These are phyloP conservation scores for Cyclocybe aegerita DNA, from an alignment of 768 basidiomycete species.

Conservation along the genomic window DNA sequence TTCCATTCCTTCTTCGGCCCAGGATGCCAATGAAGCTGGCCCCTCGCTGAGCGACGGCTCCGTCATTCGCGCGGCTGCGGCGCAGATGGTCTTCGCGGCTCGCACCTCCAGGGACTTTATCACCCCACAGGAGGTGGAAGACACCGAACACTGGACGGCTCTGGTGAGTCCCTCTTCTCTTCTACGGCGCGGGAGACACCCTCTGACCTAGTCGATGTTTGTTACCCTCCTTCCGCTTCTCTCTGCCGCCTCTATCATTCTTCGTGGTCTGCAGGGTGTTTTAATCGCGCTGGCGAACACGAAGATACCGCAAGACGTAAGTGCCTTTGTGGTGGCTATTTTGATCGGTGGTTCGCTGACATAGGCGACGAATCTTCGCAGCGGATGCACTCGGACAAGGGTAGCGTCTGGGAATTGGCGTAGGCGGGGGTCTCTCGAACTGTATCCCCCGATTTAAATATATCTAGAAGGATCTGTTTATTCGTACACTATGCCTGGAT, in stretches of 20 bases:
- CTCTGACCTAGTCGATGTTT: slow-evolving; percentile 6
- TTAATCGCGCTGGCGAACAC: slow-evolving; percentile 54
- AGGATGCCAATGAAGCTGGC: no score
- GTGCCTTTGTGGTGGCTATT: slow-evolving; percentile 20
- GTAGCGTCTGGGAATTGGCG: slow-evolving; percentile 55
- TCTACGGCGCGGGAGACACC: not conserved
- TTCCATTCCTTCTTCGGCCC: no score
- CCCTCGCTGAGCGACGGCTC: not conserved
- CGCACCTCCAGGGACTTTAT: slow-evolving; percentile 74
- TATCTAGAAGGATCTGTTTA: slow-evolving; percentile 9
- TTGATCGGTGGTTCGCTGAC: slow-evolving; percentile 15
- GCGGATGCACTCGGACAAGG: slow-evolving; percentile 52
- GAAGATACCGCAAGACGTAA: slow-evolving; percentile 50
- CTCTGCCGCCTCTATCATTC: not conserved
- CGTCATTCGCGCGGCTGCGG: slow-evolving; percentile 72
- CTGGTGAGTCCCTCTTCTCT: slow-evolving; percentile 34
- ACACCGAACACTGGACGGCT: slow-evolving; percentile 62
- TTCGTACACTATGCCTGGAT: not conserved
- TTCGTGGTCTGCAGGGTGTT: slow-evolving; percentile 36
- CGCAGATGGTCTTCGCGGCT: slow-evolving; percentile 83
- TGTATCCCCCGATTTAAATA: slow-evolving; percentile 15
- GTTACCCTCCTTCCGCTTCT: not conserved
- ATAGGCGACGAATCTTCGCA: slow-evolving; percentile 19
- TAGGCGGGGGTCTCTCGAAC: slow-evolving; percentile 14
- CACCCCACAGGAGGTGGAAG: slow-evolving; percentile 60